Base-by-base conservation (phyloP, 192 early-diverging fungal genomes). In the Haplosporangium gracile region DNA sequence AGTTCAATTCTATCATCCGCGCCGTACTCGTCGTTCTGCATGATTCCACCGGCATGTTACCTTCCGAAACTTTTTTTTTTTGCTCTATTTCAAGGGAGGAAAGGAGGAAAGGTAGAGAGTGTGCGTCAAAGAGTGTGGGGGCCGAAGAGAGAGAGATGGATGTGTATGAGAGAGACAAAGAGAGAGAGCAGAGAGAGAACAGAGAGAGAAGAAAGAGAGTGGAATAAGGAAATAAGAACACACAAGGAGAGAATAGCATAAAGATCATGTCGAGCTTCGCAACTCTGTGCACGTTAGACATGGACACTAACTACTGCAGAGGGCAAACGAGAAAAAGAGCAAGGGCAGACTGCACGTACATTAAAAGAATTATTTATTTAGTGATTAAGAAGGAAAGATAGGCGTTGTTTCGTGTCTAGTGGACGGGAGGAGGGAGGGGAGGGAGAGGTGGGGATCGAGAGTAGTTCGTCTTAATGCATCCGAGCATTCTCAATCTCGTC, bases 401-500 rank as follows among this genome's bases (percentile, higher is more conserved):
- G 49, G 15, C 4, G 49, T 51, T 20, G 49, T 51, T 18, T 51
- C 18, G 18, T 51, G 49, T 10, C 10, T 29, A 16, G 70, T 4
- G 42, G 20, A 11, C 43, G 43, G 43, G 43, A 45, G 11, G 43
- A 45, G 43, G 13, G 70, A 22, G 29, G 29, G 32, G 13, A n/a
- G 6, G 42, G 16, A 43, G 26, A 32, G 15, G 7, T 45, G 72
- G 4, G 43, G 45, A 73, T 45, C n/a, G 42, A 47, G 43, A 29
- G 70, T 38, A 10, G 60, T 65, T 55, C 18, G 24, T 47, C 69
- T 40, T 73, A 83, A 55, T 57, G 78, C 43, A 85, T 51, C 40
- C 83, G 60, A 5, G 78, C 3, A 22, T 77, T 85, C 55, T 86
- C 79, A 60, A 86, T 86, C 70, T 86, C 84, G 20, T 86, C 84